Percentiles rank a stretch among this genome's conserved stretches.
These are phyloP conservation scores for Phytophthora kernoviae DNA, from an alignment of 352 stramenopile genomes.

Conservation along the genomic window DNA sequence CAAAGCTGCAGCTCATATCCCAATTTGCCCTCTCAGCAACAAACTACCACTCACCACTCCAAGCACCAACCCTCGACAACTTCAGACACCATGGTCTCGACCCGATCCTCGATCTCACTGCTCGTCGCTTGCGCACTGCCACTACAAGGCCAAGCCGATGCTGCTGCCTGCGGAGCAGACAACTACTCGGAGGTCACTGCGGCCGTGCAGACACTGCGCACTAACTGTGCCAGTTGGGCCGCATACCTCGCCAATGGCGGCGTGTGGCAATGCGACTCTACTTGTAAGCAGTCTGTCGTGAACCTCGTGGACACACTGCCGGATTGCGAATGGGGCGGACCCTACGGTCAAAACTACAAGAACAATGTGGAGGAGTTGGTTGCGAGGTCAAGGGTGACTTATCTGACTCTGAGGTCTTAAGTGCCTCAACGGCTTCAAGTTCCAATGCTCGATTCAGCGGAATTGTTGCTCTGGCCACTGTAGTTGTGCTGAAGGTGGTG, in stretches of 20 bases:
- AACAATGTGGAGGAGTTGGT: slow-evolving; percentile 8
- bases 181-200: slow-evolving; percentile 4
- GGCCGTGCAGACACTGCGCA: slow-evolving; percentile 1
- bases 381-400: neutral
- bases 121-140: neutral
- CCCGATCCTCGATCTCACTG: neutral
- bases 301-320: slow-evolving; percentile 14
- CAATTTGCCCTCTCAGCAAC: slow-evolving; percentile 4
- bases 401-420: neutral
- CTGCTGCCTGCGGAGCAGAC: neutral
- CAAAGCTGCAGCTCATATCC: slow-evolving; percentile 2
- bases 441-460: neutral
- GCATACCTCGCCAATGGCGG: slow-evolving; percentile 13
- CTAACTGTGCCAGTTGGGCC: slow-evolving; percentile 12
- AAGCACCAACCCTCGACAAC: neutral
- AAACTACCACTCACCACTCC: too few species aligned
- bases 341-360: slow-evolving; percentile 22
- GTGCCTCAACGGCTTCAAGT: slow-evolving; percentile 4
- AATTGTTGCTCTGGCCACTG: neutral
- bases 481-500: slow-evolving; percentile 1
- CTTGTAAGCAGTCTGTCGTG: slow-evolving; percentile 7
- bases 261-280: slow-evolving; percentile 18
- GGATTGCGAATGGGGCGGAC: slow-evolving; percentile 7
- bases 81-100: neutral
- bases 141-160: neutral